Percentiles rank a stretch among this genome's conserved stretches.
Conservation (phyloP, 768 basidiomycete species). For the Thelephora ganbajun region DNA sequence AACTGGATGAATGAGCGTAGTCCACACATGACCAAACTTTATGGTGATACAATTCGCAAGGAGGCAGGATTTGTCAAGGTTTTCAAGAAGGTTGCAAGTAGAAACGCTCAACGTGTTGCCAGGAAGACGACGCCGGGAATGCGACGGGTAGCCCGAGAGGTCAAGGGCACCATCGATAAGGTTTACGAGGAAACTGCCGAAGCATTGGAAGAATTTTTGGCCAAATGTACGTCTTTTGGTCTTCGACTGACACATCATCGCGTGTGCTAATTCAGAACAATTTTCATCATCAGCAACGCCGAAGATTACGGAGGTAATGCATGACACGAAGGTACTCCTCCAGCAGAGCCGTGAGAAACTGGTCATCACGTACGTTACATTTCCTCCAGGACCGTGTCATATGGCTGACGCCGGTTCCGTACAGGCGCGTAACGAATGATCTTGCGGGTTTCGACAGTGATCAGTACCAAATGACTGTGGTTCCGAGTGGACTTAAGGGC, state of each 20-base stretch:
- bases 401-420: neutral
- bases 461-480: conserved; percentile 59
- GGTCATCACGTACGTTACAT: conserved; percentile 67
- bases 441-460: conserved; percentile 66
- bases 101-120: conserved; percentile 65
- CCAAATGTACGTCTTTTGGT: conserved; percentile 50
- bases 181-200: conserved; percentile 92
- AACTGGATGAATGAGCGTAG: conserved; percentile 24
- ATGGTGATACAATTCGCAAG: conserved; percentile 85
- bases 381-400: neutral
- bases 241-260: neutral
- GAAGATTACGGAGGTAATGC: conserved; percentile 74
- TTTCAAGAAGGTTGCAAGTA: conserved; percentile 84
- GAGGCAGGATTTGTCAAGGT: conserved; percentile 98
- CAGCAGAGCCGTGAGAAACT: conserved; percentile 85
- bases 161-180: conserved; percentile 90
- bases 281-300: conserved; percentile 52
- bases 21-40: conserved; percentile 96
- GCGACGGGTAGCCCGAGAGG: conserved; percentile 73
- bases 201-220: conserved; percentile 85
- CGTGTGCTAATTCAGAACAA: conserved; percentile 4
- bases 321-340: conserved; percentile 84
- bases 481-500: conserved; percentile 38
- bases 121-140: conserved; percentile 78
- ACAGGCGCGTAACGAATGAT: conserved; percentile 69